These are phyloP conservation scores for Nicotiana knightiana DNA, from an alignment of 257 asterid species.

Conservation along the genomic window DNA sequence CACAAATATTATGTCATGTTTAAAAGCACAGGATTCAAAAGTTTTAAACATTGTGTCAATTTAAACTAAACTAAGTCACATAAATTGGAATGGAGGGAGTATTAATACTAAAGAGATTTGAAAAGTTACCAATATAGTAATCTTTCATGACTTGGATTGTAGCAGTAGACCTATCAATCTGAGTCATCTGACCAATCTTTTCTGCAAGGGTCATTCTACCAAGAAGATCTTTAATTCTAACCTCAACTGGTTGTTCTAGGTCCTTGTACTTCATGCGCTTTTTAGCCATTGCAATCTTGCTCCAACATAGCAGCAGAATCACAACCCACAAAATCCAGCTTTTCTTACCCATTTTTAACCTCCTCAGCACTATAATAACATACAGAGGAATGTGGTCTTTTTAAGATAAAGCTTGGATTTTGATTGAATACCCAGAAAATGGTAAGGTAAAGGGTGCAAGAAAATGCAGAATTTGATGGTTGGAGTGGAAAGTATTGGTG, in stretches of 20 bases:
- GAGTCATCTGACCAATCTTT: slow-evolving; percentile 91
- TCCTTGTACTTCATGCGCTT: slow-evolving; percentile 57
- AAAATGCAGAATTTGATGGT: background rate
- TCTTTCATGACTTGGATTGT: slow-evolving; percentile 55
- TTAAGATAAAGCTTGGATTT: background rate
- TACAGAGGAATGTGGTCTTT: background rate
- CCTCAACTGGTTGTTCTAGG: slow-evolving; percentile 50
- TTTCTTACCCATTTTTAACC: background rate
- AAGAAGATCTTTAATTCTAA: slow-evolving; percentile 61
- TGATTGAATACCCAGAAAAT: background rate
- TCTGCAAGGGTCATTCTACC: slow-evolving; percentile 66
- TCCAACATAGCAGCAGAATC: slow-evolving; percentile 36
- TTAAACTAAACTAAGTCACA: background rate
- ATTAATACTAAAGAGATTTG: background rate
- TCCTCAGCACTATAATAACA: background rate
- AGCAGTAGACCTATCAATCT: slow-evolving; percentile 72
- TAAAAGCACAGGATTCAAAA: too few species aligned
- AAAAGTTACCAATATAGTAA: slow-evolving; percentile 51
- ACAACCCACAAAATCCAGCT: slow-evolving; percentile 26
- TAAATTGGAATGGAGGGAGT: background rate
- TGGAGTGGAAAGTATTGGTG: background rate
- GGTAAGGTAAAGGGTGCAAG: slow-evolving; percentile 8
- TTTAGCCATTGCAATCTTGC: slow-evolving; percentile 34
- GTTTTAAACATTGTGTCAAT: too few species aligned
- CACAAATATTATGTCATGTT: too few species aligned